Evolutionary conservation across 192 early-diverging fungal genomes (phyloP), one percentile per base, ranked within the genome.

Genomic region (Phycomyces blakesleeanus): DNA sequence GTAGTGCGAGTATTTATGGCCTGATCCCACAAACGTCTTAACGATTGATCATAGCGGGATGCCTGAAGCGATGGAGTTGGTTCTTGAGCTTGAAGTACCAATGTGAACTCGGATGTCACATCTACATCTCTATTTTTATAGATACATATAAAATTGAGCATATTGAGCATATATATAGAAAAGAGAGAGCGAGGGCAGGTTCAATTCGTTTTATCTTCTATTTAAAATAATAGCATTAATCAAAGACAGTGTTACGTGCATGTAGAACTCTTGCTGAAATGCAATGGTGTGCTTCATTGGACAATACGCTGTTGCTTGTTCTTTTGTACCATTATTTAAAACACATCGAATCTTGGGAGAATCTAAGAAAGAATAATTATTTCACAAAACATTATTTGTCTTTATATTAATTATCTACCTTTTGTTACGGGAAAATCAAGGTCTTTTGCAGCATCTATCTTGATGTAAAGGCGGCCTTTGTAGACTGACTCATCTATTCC

Each of bases 191-290:
- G 14, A 24, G 56, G 38, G 41, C 49, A 37, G 29, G 53, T 24
- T 37, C 15, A 37, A 2, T 38, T 42, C 51, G n/a, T 11, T 4
- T 2, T 55, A 57, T 65, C 11, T 0, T 27, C 21, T n/a, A n/a
- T n/a, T n/a, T n/a, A n/a, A n/a, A n/a, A n/a, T n/a, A n/a, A n/a
- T n/a, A n/a, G n/a, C n/a, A n/a, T n/a, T n/a, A n/a, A n/a, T n/a
- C n/a, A n/a, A n/a, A n/a, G n/a, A n/a, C n/a, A n/a, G n/a, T n/a
- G n/a, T n/a, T n/a, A 18, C 69, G 64, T 61, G 63, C 69, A 71
- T 27, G 34, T 60, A 39, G 20, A 71, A 71, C 11, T 71, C 69
- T 29, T 71, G 69, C 1, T 57, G 22, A 37, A 71, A 64, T 9
- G 42, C 52, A 22, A 64, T 64, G 27, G 56, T 58, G 22, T 61